Evolutionary conservation across 1,139 yeast species (phyloP).

Genomic region (Saccharomyces hybrid): DNA sequence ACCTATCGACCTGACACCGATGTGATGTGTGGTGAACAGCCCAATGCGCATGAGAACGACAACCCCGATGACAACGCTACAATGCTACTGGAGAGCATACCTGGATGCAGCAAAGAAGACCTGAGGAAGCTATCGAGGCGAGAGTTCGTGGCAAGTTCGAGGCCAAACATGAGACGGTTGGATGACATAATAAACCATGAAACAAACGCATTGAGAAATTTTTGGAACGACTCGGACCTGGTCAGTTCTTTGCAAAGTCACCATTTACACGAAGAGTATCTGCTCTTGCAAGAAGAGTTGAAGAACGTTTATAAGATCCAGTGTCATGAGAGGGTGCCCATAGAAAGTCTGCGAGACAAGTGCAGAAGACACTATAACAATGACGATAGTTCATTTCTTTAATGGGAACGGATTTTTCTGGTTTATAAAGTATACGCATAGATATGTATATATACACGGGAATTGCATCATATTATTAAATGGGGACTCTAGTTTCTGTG

Average conservation of each 20-base stretch:
- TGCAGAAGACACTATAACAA: not conserved
- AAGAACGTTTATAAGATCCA: conserved; percentile 7
- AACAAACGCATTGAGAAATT: conserved; percentile 14
- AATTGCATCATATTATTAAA: conserved; percentile 9
- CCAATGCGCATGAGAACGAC: conserved; percentile 2
- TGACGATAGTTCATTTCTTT: not conserved
- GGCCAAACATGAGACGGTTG: conserved; percentile 16
- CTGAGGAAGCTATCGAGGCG: conserved; percentile 8
- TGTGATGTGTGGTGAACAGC: conserved; percentile 20
- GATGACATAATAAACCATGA: conserved; percentile 17
- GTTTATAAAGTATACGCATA: not conserved
- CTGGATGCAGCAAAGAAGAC: conserved; percentile 15
- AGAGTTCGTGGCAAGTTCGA: conserved; percentile 1
- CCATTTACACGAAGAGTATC: conserved; percentile 18
- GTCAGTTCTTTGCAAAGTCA: conserved; percentile 14
- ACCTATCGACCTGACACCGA: conserved; percentile 25
- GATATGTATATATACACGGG: not conserved
- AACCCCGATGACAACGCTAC: conserved; percentile 4
- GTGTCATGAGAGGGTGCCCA: not conserved
- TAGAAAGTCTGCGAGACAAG: conserved; percentile 1
- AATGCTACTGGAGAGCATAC: conserved; percentile 9
- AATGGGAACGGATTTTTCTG: not conserved
- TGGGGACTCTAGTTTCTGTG: conserved; percentile 40
- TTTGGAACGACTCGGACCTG: conserved; percentile 18
- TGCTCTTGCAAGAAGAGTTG: conserved; percentile 14